phyloP scores from a whole-genome alignment of 2,329 filamentous ascomycete species.

The Trichothecium sympodiale region DNA sequence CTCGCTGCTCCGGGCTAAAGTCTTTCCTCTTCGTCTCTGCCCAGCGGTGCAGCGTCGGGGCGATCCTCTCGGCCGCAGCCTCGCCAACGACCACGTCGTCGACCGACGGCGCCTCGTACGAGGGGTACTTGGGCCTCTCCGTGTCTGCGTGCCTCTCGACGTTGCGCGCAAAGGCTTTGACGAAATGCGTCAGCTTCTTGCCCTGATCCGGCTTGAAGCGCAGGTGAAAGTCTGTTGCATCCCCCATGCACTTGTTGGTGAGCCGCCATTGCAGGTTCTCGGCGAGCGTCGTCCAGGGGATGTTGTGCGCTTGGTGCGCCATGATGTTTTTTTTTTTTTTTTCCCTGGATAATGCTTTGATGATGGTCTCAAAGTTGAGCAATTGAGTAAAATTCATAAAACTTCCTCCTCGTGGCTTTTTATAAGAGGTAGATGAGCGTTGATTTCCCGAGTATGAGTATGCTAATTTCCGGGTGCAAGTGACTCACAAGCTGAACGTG shows the following conservation, averaged over 20 bases:
- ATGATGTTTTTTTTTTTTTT: conserved; percentile 3
- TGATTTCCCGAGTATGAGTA: too few species aligned
- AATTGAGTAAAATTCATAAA: too few species aligned
- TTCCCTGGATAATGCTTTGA: too few species aligned
- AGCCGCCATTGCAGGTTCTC: conserved; percentile 5
- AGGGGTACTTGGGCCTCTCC: conserved; percentile 4
- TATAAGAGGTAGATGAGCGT: too few species aligned
- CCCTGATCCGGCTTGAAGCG: conserved; percentile 5
- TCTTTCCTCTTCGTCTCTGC: too few species aligned
- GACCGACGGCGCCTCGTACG: background rate
- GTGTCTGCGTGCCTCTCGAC: conserved; percentile 3
- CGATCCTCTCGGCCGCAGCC: background rate
- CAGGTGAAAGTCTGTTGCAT: conserved; percentile 5
- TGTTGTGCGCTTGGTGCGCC: conserved; percentile 9
- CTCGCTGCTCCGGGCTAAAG: too few species aligned
- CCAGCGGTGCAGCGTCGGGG: background rate
- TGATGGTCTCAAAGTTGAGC: too few species aligned
- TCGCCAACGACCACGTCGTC: background rate
- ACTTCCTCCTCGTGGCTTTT: too few species aligned
- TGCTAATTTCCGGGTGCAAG: too few species aligned
- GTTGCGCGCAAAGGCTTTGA: conserved; percentile 6
- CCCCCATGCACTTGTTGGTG: background rate
- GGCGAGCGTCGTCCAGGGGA: conserved; percentile 7
- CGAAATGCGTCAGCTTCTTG: conserved; percentile 8
- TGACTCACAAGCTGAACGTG: too few species aligned